Conservation (phyloP, 148 eudicot species). For the Camellia sinensis region DNA sequence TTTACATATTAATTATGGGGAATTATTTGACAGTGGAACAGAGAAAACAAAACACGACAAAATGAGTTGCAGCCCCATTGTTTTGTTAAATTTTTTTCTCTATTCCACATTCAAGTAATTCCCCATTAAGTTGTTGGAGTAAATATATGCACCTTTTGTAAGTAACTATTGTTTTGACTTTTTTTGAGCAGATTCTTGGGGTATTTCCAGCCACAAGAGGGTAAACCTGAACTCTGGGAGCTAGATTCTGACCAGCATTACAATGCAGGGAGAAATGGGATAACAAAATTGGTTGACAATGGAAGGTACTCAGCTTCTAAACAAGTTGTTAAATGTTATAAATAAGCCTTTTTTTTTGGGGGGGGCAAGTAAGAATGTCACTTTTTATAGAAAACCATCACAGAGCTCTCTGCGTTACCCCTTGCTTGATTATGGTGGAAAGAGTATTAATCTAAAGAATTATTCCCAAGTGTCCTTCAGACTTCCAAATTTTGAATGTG, state of each 20-base stretch:
- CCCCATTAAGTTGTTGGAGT: not conserved
- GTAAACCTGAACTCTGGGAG: constrained; percentile 72
- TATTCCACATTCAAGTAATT: not conserved
- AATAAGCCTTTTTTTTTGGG: not conserved
- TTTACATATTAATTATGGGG: no score
- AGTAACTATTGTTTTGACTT: constrained; percentile 8
- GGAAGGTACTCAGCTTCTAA: constrained; percentile 42
- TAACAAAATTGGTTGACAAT: constrained; percentile 34
- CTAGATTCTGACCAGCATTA: constrained; percentile 51
- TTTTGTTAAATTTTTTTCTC: no score
- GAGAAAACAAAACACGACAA: no score
- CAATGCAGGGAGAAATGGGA: constrained; percentile 43
- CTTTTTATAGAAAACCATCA: not conserved
- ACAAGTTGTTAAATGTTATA: not conserved
- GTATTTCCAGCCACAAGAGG: constrained; percentile 69
- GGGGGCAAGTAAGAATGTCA: no score
- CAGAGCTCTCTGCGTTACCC: not conserved
- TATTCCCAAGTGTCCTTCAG: not conserved
- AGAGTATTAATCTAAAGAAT: not conserved
- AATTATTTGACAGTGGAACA: no score
- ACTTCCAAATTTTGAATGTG: not conserved
- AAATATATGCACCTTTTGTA: not conserved
- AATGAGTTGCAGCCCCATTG: no score
- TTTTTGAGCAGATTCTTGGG: constrained; percentile 70
- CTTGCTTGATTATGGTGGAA: not conserved